These are phyloP conservation scores for Beauveria bassiana DNA, from an alignment of 2,329 filamentous ascomycete genomes.

Conservation along the genomic window DNA sequence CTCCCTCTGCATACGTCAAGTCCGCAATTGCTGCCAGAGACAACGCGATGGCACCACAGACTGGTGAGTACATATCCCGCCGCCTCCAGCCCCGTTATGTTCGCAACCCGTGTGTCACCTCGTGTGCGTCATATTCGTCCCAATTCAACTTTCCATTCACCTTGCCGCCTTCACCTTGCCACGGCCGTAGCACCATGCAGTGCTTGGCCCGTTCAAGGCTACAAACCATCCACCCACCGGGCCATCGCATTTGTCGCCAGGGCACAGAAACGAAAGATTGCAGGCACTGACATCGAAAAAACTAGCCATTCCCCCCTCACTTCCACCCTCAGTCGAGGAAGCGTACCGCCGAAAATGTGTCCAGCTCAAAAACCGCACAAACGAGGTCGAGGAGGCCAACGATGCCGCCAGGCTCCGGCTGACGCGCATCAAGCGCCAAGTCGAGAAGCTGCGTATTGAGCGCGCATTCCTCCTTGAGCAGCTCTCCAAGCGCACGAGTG, in stretches of 20 bases:
- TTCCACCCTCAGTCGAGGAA: conserved; percentile 87
- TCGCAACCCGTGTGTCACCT: not conserved
- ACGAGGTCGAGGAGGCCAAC: conserved; percentile 87
- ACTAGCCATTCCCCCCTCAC: conserved; percentile 47
- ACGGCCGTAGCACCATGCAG: not conserved
- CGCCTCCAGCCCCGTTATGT: not conserved
- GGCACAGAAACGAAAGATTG: conserved; percentile 29
- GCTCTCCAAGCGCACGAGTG: conserved; percentile 64
- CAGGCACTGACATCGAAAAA: conserved; percentile 28
- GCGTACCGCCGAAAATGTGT: conserved; percentile 97
- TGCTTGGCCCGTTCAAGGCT: not conserved
- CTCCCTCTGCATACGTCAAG: not conserved
- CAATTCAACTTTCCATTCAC: not conserved
- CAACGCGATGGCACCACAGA: conserved; percentile 15
- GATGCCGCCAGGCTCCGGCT: conserved; percentile 75
- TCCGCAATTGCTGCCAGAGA: not conserved
- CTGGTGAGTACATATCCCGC: conserved; percentile 13
- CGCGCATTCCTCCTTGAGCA: conserved; percentile 68
- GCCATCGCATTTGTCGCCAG: conserved; percentile 16
- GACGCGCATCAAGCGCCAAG: conserved; percentile 69
- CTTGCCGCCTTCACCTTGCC: conserved; percentile 8
- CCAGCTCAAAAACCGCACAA: conserved; percentile 82
- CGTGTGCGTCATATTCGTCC: not conserved
- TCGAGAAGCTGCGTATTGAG: conserved; percentile 87
- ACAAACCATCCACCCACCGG: not conserved